phyloP scores from a whole-genome alignment of 768 basidiomycete species.

The Dioszegia aurantiaca region DNA sequence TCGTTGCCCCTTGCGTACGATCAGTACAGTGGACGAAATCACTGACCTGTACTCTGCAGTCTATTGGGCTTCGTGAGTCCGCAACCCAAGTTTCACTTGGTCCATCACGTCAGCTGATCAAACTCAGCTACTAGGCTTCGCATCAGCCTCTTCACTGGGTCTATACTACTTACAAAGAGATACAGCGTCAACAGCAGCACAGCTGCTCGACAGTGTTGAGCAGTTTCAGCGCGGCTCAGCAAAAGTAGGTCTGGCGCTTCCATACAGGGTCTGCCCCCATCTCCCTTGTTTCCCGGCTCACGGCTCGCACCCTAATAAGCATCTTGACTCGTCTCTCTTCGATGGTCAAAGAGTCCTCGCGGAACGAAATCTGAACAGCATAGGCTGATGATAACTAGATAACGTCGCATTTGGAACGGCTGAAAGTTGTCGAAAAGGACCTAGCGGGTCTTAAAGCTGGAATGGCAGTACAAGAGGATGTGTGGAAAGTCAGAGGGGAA shows the following conservation, averaged over 20 bases:
- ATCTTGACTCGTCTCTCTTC: too few species aligned
- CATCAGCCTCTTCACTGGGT: slow-evolving; percentile 77
- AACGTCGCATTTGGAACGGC: slow-evolving; percentile 46
- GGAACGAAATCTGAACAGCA: too few species aligned
- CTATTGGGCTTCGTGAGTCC: slow-evolving; percentile 22
- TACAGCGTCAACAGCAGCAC: slow-evolving; percentile 82
- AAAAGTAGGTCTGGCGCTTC: slow-evolving; percentile 61
- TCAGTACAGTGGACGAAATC: not conserved
- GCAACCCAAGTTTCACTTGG: not conserved
- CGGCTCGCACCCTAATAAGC: too few species aligned
- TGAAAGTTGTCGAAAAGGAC: slow-evolving; percentile 83
- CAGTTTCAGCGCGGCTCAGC: slow-evolving; percentile 79
- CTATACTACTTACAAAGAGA: slow-evolving; percentile 86
- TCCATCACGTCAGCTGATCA: not conserved
- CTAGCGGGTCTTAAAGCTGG: slow-evolving; percentile 68
- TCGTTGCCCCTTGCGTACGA: not conserved
- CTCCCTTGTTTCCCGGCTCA: too few species aligned
- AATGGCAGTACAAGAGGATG: slow-evolving; percentile 74
- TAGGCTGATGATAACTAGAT: slow-evolving; percentile 33
- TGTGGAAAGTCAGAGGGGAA: slow-evolving; percentile 70
- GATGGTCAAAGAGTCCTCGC: too few species aligned
- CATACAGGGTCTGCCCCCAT: too few species aligned
- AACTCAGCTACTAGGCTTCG: slow-evolving; percentile 75
- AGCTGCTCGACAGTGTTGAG: slow-evolving; percentile 80
- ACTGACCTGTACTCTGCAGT: not conserved